Percentiles rank a stretch among this genome's conserved stretches.
Conservation (phyloP, 805 yeast species). For the Candida chauliodis region DNA sequence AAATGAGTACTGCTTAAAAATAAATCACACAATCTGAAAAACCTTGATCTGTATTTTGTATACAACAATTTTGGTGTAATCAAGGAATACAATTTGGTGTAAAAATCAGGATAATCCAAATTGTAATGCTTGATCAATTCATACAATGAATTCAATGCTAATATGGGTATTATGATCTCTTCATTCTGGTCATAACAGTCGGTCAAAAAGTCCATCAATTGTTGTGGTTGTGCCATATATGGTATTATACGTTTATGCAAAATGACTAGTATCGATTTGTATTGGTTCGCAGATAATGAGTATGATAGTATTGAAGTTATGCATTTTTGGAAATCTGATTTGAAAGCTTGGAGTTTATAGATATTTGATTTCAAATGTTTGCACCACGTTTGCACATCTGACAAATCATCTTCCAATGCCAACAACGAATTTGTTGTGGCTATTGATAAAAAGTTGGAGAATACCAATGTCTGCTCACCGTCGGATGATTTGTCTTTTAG, state of each 20-base stretch:
- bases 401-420: slow-evolving; percentile 19
- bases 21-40: slow-evolving; percentile 79
- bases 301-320: slow-evolving; percentile 58
- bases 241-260: slow-evolving; percentile 86
- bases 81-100: slow-evolving; percentile 73
- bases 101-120: slow-evolving; percentile 90
- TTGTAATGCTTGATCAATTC: slow-evolving; percentile 78
- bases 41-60: slow-evolving; percentile 78
- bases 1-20: slow-evolving; percentile 86
- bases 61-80: slow-evolving; percentile 74
- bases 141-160: slow-evolving; percentile 85
- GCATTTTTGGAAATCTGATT: slow-evolving; percentile 63
- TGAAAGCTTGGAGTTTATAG: slow-evolving; percentile 44
- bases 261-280: slow-evolving; percentile 63
- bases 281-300: slow-evolving; percentile 50
- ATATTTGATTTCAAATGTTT: slow-evolving; percentile 33
- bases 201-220: slow-evolving; percentile 89
- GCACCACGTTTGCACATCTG: slow-evolving; percentile 26
- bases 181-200: slow-evolving; percentile 63
- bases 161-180: slow-evolving; percentile 55
- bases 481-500: slow-evolving; percentile 18
- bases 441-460: slow-evolving; percentile 40
- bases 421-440: slow-evolving; percentile 29
- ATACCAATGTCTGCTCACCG: slow-evolving; percentile 20
- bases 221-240: slow-evolving; percentile 70